Base-by-base conservation (phyloP, 257 asterid genomes). In the Solanum pimpinellifolium region DNA sequence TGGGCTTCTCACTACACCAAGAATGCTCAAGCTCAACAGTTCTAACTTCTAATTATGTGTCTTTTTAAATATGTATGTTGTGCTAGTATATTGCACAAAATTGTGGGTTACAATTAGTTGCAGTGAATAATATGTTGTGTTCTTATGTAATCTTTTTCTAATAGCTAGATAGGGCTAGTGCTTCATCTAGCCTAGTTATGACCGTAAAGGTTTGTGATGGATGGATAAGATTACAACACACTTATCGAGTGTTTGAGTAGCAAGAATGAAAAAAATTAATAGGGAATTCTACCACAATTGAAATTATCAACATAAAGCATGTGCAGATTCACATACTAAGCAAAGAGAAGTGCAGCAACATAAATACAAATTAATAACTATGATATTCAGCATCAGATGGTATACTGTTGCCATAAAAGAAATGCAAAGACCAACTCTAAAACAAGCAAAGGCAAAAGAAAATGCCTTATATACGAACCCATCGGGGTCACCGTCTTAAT, bases 1-100 rank as follows among this genome's bases (percentile, higher is more conserved):
- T 74, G 86, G 87, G 15, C 81, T 27, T 87, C 70, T 89, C 31
- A 49, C 86, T 66, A 86, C 88, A 13, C 78, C 86, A 11, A 83
- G 62, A 10, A 39, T 68, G 81, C 73, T 88, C 33, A 86, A 82
- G 21, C 16, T 83, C 42, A 87, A 81, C 15, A 80, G 85, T 47
- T 80, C 13, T 23, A 41, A 11, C 11, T 37, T 75, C 25, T 47
- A 47, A 16, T 15, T 25, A 39, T 13, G 11, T 23, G 10, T 75
- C 59, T 37, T n/a, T 23, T 3, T 12, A 23, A 42, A 76, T n/a
- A 76, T 41, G 60, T 20, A 76, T 41, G 35, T 41, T 0, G 23
- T 62, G 6, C 27, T 2, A n/a, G 37, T 76, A 42, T 11, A 42
- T 23, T 41, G 83, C 56, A 21, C 33, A 21, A 35, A 73, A 15